phyloP scores from a whole-genome alignment of 768 basidiomycete species.

The Suillus discolor region DNA sequence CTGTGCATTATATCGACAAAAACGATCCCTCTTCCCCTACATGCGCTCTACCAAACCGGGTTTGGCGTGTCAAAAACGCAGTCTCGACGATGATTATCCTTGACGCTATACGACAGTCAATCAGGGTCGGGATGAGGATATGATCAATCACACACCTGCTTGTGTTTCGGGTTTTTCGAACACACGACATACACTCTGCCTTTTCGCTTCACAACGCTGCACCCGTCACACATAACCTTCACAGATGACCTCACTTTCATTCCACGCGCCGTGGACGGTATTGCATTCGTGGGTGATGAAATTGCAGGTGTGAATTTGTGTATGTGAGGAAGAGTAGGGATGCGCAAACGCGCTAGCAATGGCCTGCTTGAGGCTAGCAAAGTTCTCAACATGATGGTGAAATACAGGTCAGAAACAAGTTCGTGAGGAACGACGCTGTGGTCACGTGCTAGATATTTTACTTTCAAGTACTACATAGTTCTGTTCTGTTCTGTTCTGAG shows the following conservation, averaged over 20 bases:
- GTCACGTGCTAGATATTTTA: constrained; percentile 11
- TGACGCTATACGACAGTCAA: constrained; percentile 53
- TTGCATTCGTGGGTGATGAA: constrained; percentile 24
- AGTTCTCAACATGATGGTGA: constrained; percentile 66
- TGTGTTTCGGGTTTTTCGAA: constrained; percentile 94
- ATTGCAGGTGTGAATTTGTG: constrained; percentile 31
- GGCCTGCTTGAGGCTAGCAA: constrained; percentile 65
- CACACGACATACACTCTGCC: constrained; percentile 93
- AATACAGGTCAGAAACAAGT: constrained; percentile 8
- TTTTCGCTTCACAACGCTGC: constrained; percentile 84
- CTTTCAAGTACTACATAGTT: no score
- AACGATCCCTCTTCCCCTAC: constrained; percentile 1
- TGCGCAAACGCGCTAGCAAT: constrained; percentile 55
- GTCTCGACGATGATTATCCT: constrained; percentile 43
- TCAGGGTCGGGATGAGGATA: constrained; percentile 4
- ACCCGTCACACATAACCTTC: constrained; percentile 94
- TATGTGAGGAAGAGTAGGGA: constrained; percentile 34
- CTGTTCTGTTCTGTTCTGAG: no score
- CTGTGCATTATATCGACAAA: constrained; percentile 1
- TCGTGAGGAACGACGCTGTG: neutral
- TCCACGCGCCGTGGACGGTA: constrained; percentile 57
- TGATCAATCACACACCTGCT: constrained; percentile 65
- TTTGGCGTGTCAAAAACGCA: neutral
- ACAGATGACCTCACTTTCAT: constrained; percentile 98
- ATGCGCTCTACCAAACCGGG: neutral